A percentile compares a stretch with the other conserved stretches of the same genome.
These are phyloP conservation scores for Pseudogymnoascus sp. DNA, from an alignment of 2,329 filamentous ascomycete species.

Conservation along the genomic window DNA sequence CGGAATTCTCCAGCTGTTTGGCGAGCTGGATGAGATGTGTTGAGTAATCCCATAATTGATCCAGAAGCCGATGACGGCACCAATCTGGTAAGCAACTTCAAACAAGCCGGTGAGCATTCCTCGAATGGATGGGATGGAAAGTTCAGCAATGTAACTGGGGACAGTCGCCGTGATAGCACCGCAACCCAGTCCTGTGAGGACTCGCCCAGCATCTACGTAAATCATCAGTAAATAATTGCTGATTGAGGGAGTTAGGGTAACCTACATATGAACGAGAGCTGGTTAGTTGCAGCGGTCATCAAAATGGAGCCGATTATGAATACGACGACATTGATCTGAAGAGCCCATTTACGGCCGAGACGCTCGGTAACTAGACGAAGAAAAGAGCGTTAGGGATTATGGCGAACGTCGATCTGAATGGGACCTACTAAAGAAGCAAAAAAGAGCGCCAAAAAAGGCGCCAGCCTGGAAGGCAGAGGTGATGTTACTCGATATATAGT, in stretches of 20 bases:
- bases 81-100: slow-evolving; percentile 27
- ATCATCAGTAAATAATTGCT: background rate
- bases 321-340: slow-evolving; percentile 37
- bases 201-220: slow-evolving; percentile 28
- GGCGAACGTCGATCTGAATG: background rate
- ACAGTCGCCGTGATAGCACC: slow-evolving; percentile 27
- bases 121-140: slow-evolving; percentile 27
- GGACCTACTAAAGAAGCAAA: slow-evolving; percentile 33
- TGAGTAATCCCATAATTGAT: slow-evolving; percentile 29
- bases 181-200: slow-evolving; percentile 27
- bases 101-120: slow-evolving; percentile 26
- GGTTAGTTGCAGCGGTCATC: slow-evolving; percentile 34
- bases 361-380: slow-evolving; percentile 34
- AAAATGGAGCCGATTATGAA: slow-evolving; percentile 38
- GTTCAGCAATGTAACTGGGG: slow-evolving; percentile 29
- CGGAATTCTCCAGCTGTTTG: slow-evolving; percentile 21
- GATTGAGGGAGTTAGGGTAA: slow-evolving; percentile 20
- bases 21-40: slow-evolving; percentile 19
- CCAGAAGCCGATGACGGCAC: slow-evolving; percentile 30
- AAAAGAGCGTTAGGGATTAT: background rate
- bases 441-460: slow-evolving; percentile 44
- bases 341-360: slow-evolving; percentile 41
- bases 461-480: slow-evolving; percentile 36
- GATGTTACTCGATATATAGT: slow-evolving; percentile 34
- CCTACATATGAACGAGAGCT: slow-evolving; percentile 38